phyloP scores from a whole-genome alignment of 2,329 filamentous ascomycete genomes.

The Penicillium nordicum region DNA sequence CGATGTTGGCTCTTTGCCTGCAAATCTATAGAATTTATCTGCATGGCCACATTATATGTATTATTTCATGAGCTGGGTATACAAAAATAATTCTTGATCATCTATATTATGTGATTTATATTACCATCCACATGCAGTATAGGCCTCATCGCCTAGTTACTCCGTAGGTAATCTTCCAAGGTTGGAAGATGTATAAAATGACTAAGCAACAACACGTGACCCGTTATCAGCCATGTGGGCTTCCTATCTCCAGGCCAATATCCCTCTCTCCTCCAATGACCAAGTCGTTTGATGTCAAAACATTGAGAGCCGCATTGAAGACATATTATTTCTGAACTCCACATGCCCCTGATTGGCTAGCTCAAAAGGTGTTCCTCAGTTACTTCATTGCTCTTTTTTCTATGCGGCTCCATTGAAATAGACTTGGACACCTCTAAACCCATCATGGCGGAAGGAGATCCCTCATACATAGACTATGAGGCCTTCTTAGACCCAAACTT shows the following conservation, averaged over 20 bases:
- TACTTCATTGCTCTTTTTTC: background rate
- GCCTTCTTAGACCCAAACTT: slow-evolving; percentile 82
- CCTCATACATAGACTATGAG: slow-evolving; percentile 95
- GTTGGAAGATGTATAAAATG: background rate
- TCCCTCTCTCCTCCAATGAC: slow-evolving; percentile 3
- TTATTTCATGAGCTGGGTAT: background rate
- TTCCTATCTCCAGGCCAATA: slow-evolving; percentile 8
- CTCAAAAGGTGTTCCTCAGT: background rate
- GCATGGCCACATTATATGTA: background rate
- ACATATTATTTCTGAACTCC: background rate
- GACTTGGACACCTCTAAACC: slow-evolving; percentile 4
- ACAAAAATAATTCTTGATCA: background rate
- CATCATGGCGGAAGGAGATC: slow-evolving; percentile 41
- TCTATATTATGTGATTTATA: background rate
- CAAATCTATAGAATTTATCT: background rate
- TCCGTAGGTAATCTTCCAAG: no score
- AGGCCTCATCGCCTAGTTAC: background rate
- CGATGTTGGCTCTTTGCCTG: background rate
- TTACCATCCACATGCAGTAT: background rate
- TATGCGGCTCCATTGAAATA: slow-evolving; percentile 1
- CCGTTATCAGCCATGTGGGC: slow-evolving; percentile 8
- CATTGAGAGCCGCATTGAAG: slow-evolving; percentile 1
- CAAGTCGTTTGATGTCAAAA: background rate
- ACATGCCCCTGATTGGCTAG: background rate
- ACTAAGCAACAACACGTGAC: slow-evolving; percentile 5